phyloP scores from a whole-genome alignment of 805 yeast species.

The Grigorovia yakushimaensis region DNA sequence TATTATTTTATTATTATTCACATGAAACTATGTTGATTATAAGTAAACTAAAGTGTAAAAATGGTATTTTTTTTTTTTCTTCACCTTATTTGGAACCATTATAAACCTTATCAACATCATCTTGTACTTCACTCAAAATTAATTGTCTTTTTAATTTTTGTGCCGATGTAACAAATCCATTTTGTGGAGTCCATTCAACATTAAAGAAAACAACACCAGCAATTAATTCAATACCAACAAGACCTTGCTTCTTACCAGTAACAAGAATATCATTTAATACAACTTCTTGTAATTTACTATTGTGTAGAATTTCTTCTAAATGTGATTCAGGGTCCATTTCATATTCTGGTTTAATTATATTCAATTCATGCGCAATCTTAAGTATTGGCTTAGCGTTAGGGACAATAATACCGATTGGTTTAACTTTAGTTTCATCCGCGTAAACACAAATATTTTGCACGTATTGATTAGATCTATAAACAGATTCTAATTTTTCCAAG shows the following conservation, averaged over 20 bases:
- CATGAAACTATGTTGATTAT: no score
- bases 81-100: neutral
- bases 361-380: conserved; percentile 47
- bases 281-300: conserved; percentile 44
- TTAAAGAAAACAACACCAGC: conserved; percentile 69
- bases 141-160: conserved; percentile 92
- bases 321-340: conserved; percentile 30
- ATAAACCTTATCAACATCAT: conserved; percentile 60
- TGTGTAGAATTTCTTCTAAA: conserved; percentile 40
- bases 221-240: conserved; percentile 76
- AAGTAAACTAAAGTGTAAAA: no score
- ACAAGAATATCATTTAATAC: conserved; percentile 51
- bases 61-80: neutral
- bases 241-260: conserved; percentile 75
- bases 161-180: conserved; percentile 88
- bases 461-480: conserved; percentile 72
- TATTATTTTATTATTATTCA: no score
- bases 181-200: conserved; percentile 97
- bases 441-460: conserved; percentile 84
- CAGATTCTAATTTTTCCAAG: conserved; percentile 83
- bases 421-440: conserved; percentile 79
- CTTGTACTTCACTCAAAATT: conserved; percentile 61
- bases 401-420: conserved; percentile 84
- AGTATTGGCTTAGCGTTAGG: conserved; percentile 65
- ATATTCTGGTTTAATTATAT: conserved; percentile 32